Base-by-base conservation (phyloP, 306 rosid species). In the Pterocarpus santalinus region DNA sequence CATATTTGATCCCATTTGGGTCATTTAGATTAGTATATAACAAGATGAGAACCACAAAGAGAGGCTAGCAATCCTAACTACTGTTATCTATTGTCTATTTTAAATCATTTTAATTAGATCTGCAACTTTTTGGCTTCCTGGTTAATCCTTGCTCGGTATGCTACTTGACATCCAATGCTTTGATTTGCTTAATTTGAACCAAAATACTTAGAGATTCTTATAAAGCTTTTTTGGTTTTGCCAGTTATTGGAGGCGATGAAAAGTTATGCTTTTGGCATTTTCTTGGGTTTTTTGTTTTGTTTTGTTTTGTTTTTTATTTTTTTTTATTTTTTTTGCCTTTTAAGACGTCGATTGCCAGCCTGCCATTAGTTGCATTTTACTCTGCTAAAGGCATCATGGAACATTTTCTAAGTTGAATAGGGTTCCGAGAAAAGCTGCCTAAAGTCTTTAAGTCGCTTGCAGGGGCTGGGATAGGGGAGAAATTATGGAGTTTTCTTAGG, bases 111-210 rank as follows among this genome's bases (percentile, higher is more conserved):
- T 44, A 57, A 47, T 47, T 35, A 5, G 41, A 16, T 79, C 10
- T 60, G 51, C 5, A 2, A 8, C 14, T 7, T 60, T 44, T 60
- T 44, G 44, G 11, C 62, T 41, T 36, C 51, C 7, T 75, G n/a
- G 38, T 49, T 35, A 22, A 43, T 38, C 32, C 28, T 62, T 76
- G 51, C 46, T 75, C 47, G 22, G 16, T n/a, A 57, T 46, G 51
- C 16, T 33, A 16, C 72, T 63, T 46, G 69, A 57, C 69, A 44
- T 56, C 66, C 32, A 46, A 13, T 55, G 41, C 79, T 39, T 81
- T 56, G 41, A 41, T 73, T 55, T 22, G 28, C 28, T 22, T 22
- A 22, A 22, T 22, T 22, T 22, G 28, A 22, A 22, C 28, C 28
- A 22, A 22, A 22, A 22, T 22, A 22, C 28, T 22, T 22, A 22